Base-by-base conservation (phyloP, 129 eudicot species). In the Flaveria brownii region DNA sequence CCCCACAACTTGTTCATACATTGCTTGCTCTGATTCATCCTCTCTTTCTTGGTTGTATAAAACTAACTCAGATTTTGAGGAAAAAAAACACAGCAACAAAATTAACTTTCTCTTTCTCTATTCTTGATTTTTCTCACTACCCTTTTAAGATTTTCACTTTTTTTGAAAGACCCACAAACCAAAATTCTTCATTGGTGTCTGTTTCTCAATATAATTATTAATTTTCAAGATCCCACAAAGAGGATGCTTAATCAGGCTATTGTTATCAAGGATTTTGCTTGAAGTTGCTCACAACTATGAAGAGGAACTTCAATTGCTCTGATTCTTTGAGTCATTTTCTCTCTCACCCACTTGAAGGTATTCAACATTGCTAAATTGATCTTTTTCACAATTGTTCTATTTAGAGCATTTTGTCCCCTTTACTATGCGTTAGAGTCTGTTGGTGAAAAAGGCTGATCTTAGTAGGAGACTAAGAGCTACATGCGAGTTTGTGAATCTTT, bases 331-430 rank as follows among this genome's bases (percentile, higher is more conserved):
- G 79, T 80, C 83, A 80, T 65, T 80, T 64, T 54, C 79, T 80
- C 39, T 80, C 83, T 52, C 79, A 73, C 69, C 79, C 83, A 80
- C 83, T 80, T 52, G 83, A 80, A 80, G 83, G 83, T 80, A 73
- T 25, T 64, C 74, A 63, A 49, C 55, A 10, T 61, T 70, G 52
- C 77, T 4, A 59, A 43, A 78, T 72, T 77, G 26, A 28, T 50
- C 26, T 23, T 25, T 9, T 30, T 71, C n/a, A 45, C 7, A 75
- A 15, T 71, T 25, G 17, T 2, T 57, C 28, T 14, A 25, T 33
- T 20, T 50, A 65, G 15, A 75, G 33, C 70, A 36, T 5, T 36
- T 36, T 36, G 41, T 30, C 41, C 7, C 41, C 41, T 36, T 36
- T 36, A 36, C 7, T 36, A 36, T 5, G 4, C 7, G 7, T 36